Evolutionary conservation across 192 early-diverging fungal genomes (phyloP), one percentile per base, ranked within the genome.

Genomic region (Podila horticola): DNA sequence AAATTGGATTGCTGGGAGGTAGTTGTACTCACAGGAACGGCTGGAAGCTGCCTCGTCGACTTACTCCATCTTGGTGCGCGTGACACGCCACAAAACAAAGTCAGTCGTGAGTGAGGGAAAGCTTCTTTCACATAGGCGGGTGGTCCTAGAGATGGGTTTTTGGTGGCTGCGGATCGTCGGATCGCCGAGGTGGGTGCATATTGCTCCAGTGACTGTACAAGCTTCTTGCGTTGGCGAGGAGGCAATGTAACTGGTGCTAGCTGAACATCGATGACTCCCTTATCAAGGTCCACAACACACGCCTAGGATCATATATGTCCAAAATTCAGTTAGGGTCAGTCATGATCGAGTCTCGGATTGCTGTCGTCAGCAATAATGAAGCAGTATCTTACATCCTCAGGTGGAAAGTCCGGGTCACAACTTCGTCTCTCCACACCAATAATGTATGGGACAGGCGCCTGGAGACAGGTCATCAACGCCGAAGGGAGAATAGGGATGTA

Each of bases 401-500:
- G 90, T 67, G 86, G 75, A 60, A 86, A 88, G 48, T 90, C 87
- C 2, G 90, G 75, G 38, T 87, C 85, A 51, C 84, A 72, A 5
- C 73, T 85, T 19, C 84, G 57, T 15, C 90, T 83, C 51, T 91
- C 84, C 26, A 94, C 88, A 15, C 94, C 94, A 51, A 94, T 86
- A 19, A 95, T 93, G 55, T 91, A 95, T 15, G 94, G 94, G 55
- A 95, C 91, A 26, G 94, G 92, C 19, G 92, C 94, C 72, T 93
- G 87, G 12, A 93, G 76, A 59, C 86, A 86, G 60, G 82, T 73
- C 84, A 94, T 72, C 11, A 94, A 71, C 30, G 85, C 73, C 28
- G 83, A 85, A 0, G 94, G 94, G 6, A 95, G 75, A 19, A 95
- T 84, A 13, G 94, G 94, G 29, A 95, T 93, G 41, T 91, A 89